Base-by-base conservation (phyloP, 2,329 filamentous ascomycete species). In the Colletotrichum sp. region DNA sequence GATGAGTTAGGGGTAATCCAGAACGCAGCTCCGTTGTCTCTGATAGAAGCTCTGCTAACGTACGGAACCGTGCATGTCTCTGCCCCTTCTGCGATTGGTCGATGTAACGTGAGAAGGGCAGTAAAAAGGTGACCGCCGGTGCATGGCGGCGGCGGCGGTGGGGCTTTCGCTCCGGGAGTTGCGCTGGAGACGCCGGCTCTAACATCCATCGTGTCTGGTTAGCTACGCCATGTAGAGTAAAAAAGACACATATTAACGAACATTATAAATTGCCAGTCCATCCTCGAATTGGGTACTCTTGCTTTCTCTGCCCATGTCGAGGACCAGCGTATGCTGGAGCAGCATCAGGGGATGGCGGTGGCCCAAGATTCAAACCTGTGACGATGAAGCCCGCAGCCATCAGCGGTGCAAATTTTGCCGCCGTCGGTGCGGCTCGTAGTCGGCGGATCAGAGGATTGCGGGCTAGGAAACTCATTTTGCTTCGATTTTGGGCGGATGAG, bases 181-280 rank as follows among this genome's bases (percentile, higher is more conserved):
- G 6, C 6, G 4, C 6, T 13, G 8, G 56, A 18, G 16, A 30
- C 38, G 3, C 18, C 18, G 38, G 38, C 38, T 32, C 16, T 30
- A 32, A 0, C 21, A 58, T 24, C 21, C 18, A 48, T 10, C 7
- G 10, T 16, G 55, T 28, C 1, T 24, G 13, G 7, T 58, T 28
- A 18, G 13, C 24, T 18, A 0, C 55, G 55, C 21, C 2, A 13
- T 52, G 0, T 52, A 21, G 43, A 8, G n/a, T 13, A 28, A 0
- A 6, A 26, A 56, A 58, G 1, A 16, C 9, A 38, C 36, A 58
- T 18, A 5, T 28, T n/a, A 18, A 58, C 55, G 5, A 7, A 58
- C 55, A 18, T 28, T 28, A 58, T 1, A 58, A 18, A 6, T 28
- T 58, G 1, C 55, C 55, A 28, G 55, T 58, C 55, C 55, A 58